Evolutionary conservation across 441 rosid species (phyloP).

Genomic region (Capsella rubella): DNA sequence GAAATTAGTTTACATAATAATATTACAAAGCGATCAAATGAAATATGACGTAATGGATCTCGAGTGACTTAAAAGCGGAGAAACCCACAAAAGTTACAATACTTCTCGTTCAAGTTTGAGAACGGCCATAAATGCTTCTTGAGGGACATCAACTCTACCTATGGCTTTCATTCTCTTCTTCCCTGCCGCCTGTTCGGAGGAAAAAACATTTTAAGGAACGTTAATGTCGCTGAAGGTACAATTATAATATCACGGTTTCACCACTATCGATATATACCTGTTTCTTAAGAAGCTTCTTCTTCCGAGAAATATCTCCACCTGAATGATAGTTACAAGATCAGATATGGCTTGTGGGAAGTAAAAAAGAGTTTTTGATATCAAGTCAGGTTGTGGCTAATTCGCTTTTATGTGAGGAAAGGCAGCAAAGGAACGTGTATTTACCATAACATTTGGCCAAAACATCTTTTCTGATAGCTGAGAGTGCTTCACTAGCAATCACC

Average conservation of each 20-base stretch:
- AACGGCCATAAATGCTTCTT: conserved; percentile 99
- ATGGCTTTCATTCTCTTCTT: conserved; percentile 98
- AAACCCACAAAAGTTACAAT: conserved; percentile 43
- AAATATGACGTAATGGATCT: conserved; percentile 11
- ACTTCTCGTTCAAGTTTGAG: conserved; percentile 95
- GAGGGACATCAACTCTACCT: conserved; percentile 97
- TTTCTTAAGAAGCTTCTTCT: conserved; percentile 94
- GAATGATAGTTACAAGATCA: conserved; percentile 36
- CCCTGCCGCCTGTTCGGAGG: conserved; percentile 74
- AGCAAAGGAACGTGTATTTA: conserved; percentile 44
- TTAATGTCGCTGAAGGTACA: not conserved
- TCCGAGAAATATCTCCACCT: conserved; percentile 96
- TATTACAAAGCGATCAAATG: conserved; percentile 27
- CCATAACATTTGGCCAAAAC: conserved; percentile 98
- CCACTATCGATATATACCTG: conserved; percentile 56
- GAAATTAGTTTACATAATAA: conserved; percentile 4
- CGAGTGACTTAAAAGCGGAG: conserved; percentile 21
- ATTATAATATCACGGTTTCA: not conserved
- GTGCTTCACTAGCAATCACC: conserved; percentile 93
- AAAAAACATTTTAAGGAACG: not conserved
- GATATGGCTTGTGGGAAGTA: not conserved
- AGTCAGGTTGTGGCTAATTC: conserved; percentile 6
- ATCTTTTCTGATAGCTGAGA: conserved; percentile 95
- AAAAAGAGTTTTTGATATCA: not conserved
- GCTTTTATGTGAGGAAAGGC: conserved; percentile 3